phyloP scores from a whole-genome alignment of 2,329 filamentous ascomycete species.

The Cephalotrichum gorgonifer region DNA sequence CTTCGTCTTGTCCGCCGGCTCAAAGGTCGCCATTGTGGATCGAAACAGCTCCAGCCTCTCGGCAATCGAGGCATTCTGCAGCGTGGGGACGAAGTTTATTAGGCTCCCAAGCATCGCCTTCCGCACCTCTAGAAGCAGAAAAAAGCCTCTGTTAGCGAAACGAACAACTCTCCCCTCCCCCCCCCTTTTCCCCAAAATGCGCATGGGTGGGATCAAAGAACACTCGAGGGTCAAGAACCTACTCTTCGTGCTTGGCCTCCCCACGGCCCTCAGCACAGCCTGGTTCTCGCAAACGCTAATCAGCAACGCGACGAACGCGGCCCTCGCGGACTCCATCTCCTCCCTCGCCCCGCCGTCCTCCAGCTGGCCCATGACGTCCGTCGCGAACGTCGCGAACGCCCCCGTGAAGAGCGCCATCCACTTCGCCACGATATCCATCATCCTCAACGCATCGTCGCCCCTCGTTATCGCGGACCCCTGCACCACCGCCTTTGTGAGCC shows the following conservation, averaged over 20 bases:
- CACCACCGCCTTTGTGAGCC: conserved; percentile 79
- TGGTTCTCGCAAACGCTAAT: conserved; percentile 51
- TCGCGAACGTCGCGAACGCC: conserved; percentile 35
- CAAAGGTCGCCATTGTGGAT: conserved; percentile 42
- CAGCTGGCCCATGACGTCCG: conserved; percentile 35
- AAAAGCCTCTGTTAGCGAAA: not conserved
- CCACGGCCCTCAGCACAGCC: conserved; percentile 41
- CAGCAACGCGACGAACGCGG: conserved; percentile 54
- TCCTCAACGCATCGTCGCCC: conserved; percentile 35
- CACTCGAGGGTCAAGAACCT: conserved; percentile 13
- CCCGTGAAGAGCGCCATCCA: conserved; percentile 51
- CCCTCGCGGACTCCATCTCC: conserved; percentile 50
- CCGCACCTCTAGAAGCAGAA: conserved; percentile 25
- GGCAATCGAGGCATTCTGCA: conserved; percentile 45
- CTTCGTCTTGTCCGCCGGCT: conserved; percentile 39
- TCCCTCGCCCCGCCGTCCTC: conserved; percentile 35
- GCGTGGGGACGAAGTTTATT: conserved; percentile 42
- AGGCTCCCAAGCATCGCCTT: conserved; percentile 40
- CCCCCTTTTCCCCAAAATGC: not conserved
- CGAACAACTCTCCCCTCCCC: conserved; percentile 1
- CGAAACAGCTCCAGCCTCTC: conserved; percentile 47
- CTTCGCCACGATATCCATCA: conserved; percentile 38
- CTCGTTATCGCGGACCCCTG: conserved; percentile 37
- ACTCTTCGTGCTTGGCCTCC: conserved; percentile 43
- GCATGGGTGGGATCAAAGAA: too few species aligned